Percentiles rank a stretch among this genome's conserved stretches.
Evolutionary conservation across 108 stramenopile genomes (phyloP).

Genomic region (Pseudonitzschia delicatissima): DNA sequence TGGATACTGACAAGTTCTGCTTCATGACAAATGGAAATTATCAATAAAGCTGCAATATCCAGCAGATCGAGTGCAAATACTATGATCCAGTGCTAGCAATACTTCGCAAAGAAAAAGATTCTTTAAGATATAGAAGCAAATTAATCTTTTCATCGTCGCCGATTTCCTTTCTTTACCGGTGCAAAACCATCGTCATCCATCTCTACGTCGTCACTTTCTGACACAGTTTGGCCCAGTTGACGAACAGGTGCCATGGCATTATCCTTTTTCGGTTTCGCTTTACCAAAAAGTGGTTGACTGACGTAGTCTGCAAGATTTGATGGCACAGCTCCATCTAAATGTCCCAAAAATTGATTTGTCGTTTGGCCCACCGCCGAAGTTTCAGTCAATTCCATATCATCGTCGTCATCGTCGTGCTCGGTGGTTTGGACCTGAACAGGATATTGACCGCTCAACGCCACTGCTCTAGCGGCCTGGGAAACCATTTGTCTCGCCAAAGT

Average conservation of each 20-base stretch:
- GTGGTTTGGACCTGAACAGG: conserved; percentile 52
- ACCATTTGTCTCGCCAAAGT: conserved; percentile 56
- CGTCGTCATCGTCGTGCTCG: conserved; percentile 67
- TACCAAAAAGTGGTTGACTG: conserved; percentile 50
- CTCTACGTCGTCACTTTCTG: conserved; percentile 41
- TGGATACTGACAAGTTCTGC: conserved; percentile 4
- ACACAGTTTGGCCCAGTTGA: conserved; percentile 62
- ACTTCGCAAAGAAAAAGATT: no score
- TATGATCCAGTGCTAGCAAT: no score
- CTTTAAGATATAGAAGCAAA: neutral
- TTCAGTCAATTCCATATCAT: conserved; percentile 22
- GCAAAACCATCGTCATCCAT: conserved; percentile 80
- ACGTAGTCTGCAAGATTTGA: conserved; percentile 31
- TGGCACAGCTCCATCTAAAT: neutral
- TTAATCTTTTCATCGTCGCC: conserved; percentile 13
- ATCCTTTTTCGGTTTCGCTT: neutral
- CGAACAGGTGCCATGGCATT: conserved; percentile 34
- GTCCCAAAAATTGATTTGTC: neutral
- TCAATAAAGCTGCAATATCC: no score
- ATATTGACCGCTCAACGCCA: conserved; percentile 32
- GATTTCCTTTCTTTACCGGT: conserved; percentile 32
- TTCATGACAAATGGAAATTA: neutral
- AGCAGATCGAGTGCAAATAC: no score
- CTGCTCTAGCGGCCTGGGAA: conserved; percentile 38
- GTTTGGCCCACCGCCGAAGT: neutral